Base-by-base conservation (phyloP, 352 stramenopile genomes). In the Pythium folliculosum region DNA sequence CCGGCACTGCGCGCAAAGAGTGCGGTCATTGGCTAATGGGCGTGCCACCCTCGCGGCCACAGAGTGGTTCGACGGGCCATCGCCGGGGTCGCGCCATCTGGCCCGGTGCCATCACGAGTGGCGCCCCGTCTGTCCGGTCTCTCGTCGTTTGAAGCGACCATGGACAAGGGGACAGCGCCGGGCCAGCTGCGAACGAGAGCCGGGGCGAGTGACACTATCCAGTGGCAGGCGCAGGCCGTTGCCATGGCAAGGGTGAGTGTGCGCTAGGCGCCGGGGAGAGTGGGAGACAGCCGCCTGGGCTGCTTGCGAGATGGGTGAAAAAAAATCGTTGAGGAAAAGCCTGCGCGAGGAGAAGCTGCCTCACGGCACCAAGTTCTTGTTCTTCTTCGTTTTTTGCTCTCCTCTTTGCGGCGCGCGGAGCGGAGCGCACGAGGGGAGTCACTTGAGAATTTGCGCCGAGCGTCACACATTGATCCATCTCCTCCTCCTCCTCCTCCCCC, bases 391-490 rank as follows among this genome's bases (percentile, higher is more conserved):
- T 65, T 50, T 60, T 61, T 59, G 19, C 21, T 60, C 58, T 32
- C 27, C 27, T 32, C 27, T 32, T 32, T 32, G 27, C 27, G 27
- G 27, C 27, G 27, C 27, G 27, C 27, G 27, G 27, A 32, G 27
- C 27, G 27, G 27, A 32, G 27, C 27, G 27, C 27, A 32, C 27
- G 27, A 40, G 60, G 25, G 30, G 55, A 49, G 48, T 72, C 72
- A 78, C 71, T 78, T 74, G 48, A 52, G 61, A 74, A 70, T 76
- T 77, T 76, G 63, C 55, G 22, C 27, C 30, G 32, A 30, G 58
- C 21, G 8, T 17, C 23, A 12, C 56, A 71, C 65, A 63, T 21
- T n/a, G 22, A 38, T 47, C n/a, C 17, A 45, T 32, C 27, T 27
- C 27, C 53, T 30, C 14, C 51, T 19, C 22, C 14, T 48, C 22